Evolutionary conservation across 192 early-diverging fungal genomes (phyloP).

Genomic region (Coemansia erecta): DNA sequence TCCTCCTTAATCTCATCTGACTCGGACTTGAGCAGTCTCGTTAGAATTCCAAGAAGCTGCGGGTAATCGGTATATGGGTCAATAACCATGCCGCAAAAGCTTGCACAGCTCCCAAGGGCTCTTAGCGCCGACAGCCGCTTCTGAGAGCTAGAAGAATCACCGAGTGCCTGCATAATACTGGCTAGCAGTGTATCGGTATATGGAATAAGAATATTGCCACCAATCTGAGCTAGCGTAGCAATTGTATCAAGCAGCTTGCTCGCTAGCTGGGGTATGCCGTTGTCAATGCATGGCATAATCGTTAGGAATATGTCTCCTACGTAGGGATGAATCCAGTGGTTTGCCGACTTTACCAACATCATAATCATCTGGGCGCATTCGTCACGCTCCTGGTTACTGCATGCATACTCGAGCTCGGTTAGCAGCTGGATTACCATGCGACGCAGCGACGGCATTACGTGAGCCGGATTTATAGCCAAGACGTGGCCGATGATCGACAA

Average conservation of each 20-base stretch:
- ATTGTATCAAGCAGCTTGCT: conserved; percentile 58
- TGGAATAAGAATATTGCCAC: conserved; percentile 77
- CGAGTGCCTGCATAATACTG: conserved; percentile 83
- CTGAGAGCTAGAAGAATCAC: conserved; percentile 77
- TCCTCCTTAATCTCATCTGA: conserved; percentile 72
- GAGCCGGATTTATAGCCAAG: conserved; percentile 84
- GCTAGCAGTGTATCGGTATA: conserved; percentile 80
- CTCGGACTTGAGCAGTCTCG: conserved; percentile 82
- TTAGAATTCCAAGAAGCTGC: conserved; percentile 73
- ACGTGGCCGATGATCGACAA: conserved; percentile 86
- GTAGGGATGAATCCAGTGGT: conserved; percentile 84
- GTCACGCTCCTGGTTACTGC: conserved; percentile 47
- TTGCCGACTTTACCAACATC: conserved; percentile 72
- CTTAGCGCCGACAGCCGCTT: conserved; percentile 88
- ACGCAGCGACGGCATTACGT: conserved; percentile 85
- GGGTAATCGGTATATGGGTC: conserved; percentile 88
- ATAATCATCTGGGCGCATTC: conserved; percentile 63
- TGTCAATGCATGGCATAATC: conserved; percentile 77
- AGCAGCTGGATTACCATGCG: conserved; percentile 84
- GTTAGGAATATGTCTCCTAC: conserved; percentile 84
- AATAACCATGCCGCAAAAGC: conserved; percentile 85
- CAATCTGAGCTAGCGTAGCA: conserved; percentile 73
- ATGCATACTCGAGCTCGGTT: conserved; percentile 88
- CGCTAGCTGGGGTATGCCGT: conserved; percentile 68
- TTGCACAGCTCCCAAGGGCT: conserved; percentile 80